Base-by-base conservation (phyloP, 495 filamentous ascomycete species). In the Cercophora scortea region DNA sequence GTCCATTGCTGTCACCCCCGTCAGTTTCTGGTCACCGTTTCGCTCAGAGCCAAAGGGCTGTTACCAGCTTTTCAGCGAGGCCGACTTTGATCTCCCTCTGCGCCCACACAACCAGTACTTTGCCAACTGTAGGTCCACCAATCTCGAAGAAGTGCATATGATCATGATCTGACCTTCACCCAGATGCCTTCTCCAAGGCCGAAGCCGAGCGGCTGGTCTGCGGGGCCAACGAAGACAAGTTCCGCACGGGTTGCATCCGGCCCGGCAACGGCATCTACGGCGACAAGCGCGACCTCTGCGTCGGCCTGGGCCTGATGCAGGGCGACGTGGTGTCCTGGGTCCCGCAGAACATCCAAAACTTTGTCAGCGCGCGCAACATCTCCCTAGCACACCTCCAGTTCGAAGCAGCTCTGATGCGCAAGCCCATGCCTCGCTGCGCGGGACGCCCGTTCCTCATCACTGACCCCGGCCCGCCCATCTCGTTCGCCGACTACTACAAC, bases 201-300 rank as follows among this genome's bases (percentile, higher is more conserved):
- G 74, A 77, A 45, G 73, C 75, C n/a, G 80, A 82, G 61, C 60
- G 67, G 10, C 52, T 79, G 9, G 67, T 84, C 35, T 71, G 72
- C 41, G 58, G 56, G n/a, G 71, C 75, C 10, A 75, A 82, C 53
- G 45, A 63, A 10, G 56, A 61, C 5, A 46, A 62, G 7, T 80
- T 84, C 59, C 74, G 79, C 8, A 84, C 80, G 0, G 79, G 80
- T 7, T 67, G 72, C 45, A 75, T 84, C 56, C 71, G 80, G 3
- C 80, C 80, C 4, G 69, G 74, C 18, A 83, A 82, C 57, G 77
- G 75, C 12, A 75, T 84, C 50, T 82, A 82, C 47, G 80, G 77
- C 43, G 53, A 64, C 57, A 50, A 75, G 65, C 56, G 59, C 64
- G 73, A 77, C 45, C 72, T 71, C 61, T 66, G 66, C 49, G 58